Evolutionary conservation across 108 stramenopile genomes (phyloP).

Genomic region (Craspedostauros australis): DNA sequence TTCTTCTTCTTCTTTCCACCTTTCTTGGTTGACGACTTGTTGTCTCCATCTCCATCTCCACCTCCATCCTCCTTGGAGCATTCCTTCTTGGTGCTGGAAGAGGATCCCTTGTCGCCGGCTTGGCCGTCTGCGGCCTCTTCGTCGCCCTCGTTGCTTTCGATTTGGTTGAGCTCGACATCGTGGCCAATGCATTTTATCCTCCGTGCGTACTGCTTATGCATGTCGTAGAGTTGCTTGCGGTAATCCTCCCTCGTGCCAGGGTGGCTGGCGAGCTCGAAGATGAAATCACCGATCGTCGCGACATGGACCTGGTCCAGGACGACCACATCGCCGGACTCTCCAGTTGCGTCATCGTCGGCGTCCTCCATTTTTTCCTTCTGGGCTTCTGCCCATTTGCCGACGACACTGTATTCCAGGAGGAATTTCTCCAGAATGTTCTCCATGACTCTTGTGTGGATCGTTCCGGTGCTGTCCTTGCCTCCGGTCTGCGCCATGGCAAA

Average conservation of each 20-base stretch:
- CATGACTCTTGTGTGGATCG: constrained; percentile 65
- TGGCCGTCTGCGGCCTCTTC: constrained; percentile 19
- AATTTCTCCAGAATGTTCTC: constrained; percentile 77
- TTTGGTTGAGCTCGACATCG: constrained; percentile 49
- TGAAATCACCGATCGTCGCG: constrained; percentile 69
- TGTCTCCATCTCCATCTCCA: constrained; percentile 13
- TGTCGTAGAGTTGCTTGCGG: constrained; percentile 67
- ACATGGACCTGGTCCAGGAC: constrained; percentile 78
- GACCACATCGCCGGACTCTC: constrained; percentile 8
- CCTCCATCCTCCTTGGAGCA: constrained; percentile 2
- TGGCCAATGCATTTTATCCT: constrained; percentile 62
- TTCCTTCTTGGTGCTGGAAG: background rate
- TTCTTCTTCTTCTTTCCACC: constrained; percentile 42
- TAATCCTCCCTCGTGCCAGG: constrained; percentile 56
- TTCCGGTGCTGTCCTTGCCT: constrained; percentile 49
- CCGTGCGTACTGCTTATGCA: constrained; percentile 80
- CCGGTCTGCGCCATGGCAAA: constrained; percentile 69
- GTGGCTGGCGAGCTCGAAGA: constrained; percentile 80
- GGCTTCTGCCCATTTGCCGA: constrained; percentile 36
- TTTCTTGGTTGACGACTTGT: constrained; percentile 8
- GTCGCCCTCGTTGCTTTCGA: constrained; percentile 30
- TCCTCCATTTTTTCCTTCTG: constrained; percentile 23
- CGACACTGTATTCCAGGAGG: constrained; percentile 67
- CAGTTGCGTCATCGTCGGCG: constrained; percentile 19
- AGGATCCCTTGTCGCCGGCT: constrained; percentile 6